Evolutionary conservation across 306 rosid genomes (phyloP).

Genomic region (Inga oerstediana): DNA sequence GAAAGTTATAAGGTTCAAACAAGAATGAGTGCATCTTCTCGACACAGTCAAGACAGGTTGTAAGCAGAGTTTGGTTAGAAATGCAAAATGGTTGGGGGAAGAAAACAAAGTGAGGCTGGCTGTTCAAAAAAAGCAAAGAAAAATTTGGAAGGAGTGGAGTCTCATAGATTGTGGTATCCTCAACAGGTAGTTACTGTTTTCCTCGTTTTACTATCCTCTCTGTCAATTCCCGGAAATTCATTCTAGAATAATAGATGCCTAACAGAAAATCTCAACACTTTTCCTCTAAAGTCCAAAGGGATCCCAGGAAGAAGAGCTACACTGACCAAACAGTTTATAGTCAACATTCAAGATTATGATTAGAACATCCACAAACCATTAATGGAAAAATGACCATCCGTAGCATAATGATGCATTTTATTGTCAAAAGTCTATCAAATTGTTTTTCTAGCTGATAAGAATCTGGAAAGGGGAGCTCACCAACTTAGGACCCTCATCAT

Average conservation of each 20-base stretch:
- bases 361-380: background rate
- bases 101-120: background rate
- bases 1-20: background rate
- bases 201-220: background rate
- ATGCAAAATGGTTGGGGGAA: background rate
- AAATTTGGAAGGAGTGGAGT: background rate
- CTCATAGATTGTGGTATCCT: background rate
- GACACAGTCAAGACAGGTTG: background rate
- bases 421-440: slow-evolving; percentile 9
- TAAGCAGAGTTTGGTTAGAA: background rate
- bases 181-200: background rate
- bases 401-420: slow-evolving; percentile 23
- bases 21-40: background rate
- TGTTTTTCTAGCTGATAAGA: background rate
- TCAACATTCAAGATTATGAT: slow-evolving; percentile 27
- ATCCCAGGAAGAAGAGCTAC: slow-evolving; percentile 18
- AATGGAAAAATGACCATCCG: slow-evolving; percentile 10
- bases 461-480: slow-evolving; percentile 47
- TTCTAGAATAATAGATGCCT: background rate
- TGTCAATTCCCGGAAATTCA: background rate
- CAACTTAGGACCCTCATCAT: slow-evolving; percentile 90
- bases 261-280: background rate
- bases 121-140: background rate
- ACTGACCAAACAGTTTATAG: slow-evolving; percentile 6
- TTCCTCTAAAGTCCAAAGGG: background rate